Base-by-base conservation (phyloP, 371 early-diverging fungal species). In the Rhizopus stolonifer region DNA sequence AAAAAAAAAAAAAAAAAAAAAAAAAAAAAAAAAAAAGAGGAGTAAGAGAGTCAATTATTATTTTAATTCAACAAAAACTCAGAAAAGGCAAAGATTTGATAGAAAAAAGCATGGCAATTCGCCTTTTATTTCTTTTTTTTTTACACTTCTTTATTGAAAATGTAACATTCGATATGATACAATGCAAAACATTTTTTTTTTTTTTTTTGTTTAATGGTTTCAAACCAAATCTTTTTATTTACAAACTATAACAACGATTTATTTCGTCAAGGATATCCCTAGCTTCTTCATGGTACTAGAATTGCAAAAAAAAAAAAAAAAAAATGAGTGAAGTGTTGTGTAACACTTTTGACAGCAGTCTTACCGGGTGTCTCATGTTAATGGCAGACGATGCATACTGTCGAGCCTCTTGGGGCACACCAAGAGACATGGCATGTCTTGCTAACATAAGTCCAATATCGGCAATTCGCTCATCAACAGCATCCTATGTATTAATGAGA, bases 361-460 rank as follows among this genome's bases (percentile, higher is more conserved):
- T 61, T 70, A 70, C 73, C 18, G 64, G 72, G 11, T 72, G 69
- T 18, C 64, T 60, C 36, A 68, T 66, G 15, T 78, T 62, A 22
- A 78, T 50, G 1, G 70, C 72, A 17, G 67, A 60, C 8, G 52
- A 59, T 7, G 79, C 79, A 51, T 70, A 80, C 11, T 64, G 58
- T 15, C 65, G 55, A 2, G 88, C 87, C 11, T 60, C 69, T 8
- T 49, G 36, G 21, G 70, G 56, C 26, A 80, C 61, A 0, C 72
- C 73, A n/a, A 72, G 63, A 1, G 64, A 70, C n/a, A 77, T 61
- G 53, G 85, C 79, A 61, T 80, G 81, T 18, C 67, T 38, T 1
- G 89, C 87, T 54, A 89, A 51, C 44, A 69, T 84, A 15, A 84
- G 49, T 21, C 73, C 72, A 2, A 87, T 83, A 10, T 84, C 80